Evolutionary conservation across 106 monocot genomes (phyloP).

Genomic region (Acanthochlamys bracteata): DNA sequence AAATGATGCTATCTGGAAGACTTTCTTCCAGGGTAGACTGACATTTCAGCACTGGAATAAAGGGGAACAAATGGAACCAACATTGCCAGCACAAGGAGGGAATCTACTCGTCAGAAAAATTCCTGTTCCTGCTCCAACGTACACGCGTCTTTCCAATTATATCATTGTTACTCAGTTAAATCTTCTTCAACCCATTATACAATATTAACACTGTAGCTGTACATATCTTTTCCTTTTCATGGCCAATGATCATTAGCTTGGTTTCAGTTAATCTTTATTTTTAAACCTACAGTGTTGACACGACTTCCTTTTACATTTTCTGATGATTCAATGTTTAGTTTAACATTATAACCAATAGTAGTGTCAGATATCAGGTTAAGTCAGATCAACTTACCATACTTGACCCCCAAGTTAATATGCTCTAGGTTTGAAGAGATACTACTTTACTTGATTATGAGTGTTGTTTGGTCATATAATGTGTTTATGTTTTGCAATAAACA

Average conservation of each 20-base stretch:
- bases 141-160: constrained; percentile 5
- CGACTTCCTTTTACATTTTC: too few relatives aligned
- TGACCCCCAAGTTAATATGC: too few relatives aligned
- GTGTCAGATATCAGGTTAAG: too few relatives aligned
- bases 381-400: too few relatives aligned
- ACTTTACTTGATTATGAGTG: too few relatives aligned
- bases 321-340: too few relatives aligned
- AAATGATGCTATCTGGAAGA: constrained; percentile 71
- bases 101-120: constrained; percentile 87
- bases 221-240: background rate
- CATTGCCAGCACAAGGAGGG: constrained; percentile 36
- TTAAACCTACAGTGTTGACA: too few relatives aligned
- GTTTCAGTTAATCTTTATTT: background rate
- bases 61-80: constrained; percentile 77
- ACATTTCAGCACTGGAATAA: constrained; percentile 81
- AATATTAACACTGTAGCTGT: background rate
- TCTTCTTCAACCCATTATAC: background rate
- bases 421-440: too few relatives aligned
- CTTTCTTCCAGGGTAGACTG: constrained; percentile 78
- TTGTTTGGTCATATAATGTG: too few relatives aligned
- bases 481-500: too few relatives aligned
- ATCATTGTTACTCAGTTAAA: background rate
- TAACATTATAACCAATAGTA: too few relatives aligned
- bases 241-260: background rate
- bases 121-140: constrained; percentile 61